These are phyloP conservation scores for Aspergillus clavatus DNA, from an alignment of 2,329 filamentous ascomycete species.

Conservation along the genomic window DNA sequence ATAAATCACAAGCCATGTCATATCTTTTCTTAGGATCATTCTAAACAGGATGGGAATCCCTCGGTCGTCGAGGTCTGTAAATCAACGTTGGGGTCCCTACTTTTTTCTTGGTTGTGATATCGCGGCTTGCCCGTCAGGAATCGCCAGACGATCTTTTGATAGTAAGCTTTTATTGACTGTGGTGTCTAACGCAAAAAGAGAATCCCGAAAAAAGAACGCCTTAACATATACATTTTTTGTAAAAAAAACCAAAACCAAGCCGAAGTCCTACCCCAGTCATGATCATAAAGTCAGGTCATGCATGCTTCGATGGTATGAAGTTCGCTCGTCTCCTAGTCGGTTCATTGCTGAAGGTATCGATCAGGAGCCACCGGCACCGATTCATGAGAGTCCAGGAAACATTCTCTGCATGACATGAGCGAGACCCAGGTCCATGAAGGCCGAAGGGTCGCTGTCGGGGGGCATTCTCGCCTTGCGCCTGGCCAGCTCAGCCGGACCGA, in stretches of 20 bases:
- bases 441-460: constrained; percentile 10
- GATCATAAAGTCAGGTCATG: not conserved
- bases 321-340: too few relatives aligned
- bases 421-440: constrained; percentile 10
- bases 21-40: too few relatives aligned
- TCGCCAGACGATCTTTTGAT: not conserved
- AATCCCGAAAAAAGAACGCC: not conserved
- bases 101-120: not conserved
- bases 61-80: not conserved
- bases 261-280: not conserved
- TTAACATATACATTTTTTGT: not conserved
- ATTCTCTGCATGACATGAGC: constrained; percentile 13
- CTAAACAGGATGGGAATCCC: too few relatives aligned
- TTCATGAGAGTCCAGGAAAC: constrained; percentile 10
- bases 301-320: too few relatives aligned
- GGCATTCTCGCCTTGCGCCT: constrained; percentile 47
- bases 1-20: too few relatives aligned
- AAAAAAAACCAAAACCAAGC: too few relatives aligned
- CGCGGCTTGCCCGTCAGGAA: not conserved
- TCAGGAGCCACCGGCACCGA: not conserved
- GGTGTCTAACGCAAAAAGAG: not conserved
- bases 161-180: not conserved
- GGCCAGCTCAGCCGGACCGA: constrained; percentile 53
- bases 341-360: not conserved
- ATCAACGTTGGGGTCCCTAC: not conserved